phyloP scores from a whole-genome alignment of 805 yeast species.

The Cephaloascus fragrans region DNA sequence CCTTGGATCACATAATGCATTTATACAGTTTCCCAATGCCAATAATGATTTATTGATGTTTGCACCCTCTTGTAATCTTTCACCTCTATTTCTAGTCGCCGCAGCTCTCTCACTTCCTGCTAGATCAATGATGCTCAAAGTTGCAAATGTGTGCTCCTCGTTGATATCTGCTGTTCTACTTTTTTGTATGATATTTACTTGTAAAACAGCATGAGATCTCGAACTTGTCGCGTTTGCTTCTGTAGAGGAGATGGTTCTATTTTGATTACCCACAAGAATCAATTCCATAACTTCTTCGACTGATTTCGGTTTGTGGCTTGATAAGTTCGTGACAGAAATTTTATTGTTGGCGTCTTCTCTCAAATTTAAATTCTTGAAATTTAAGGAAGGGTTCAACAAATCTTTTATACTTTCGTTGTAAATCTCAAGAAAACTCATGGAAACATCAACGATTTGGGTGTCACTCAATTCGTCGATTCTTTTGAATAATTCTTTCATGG shows the following conservation, averaged over 20 bases:
- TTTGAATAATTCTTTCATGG: slow-evolving; percentile 67
- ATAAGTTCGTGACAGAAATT: slow-evolving; percentile 64
- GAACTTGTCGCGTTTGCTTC: slow-evolving; percentile 88
- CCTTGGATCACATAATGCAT: slow-evolving; percentile 74
- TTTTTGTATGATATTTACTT: slow-evolving; percentile 58
- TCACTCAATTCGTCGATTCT: slow-evolving; percentile 48
- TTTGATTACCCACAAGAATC: slow-evolving; percentile 59
- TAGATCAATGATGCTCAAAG: slow-evolving; percentile 78
- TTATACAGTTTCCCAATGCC: slow-evolving; percentile 90
- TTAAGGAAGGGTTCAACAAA: slow-evolving; percentile 49
- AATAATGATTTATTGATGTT: slow-evolving; percentile 81
- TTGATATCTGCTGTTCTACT: slow-evolving; percentile 51
- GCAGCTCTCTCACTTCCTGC: slow-evolving; percentile 96
- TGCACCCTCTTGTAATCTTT: slow-evolving; percentile 81
- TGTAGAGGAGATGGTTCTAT: slow-evolving; percentile 79
- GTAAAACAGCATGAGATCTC: slow-evolving; percentile 89
- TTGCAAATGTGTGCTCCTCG: slow-evolving; percentile 67
- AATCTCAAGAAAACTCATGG: slow-evolving; percentile 73
- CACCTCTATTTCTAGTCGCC: slow-evolving; percentile 78
- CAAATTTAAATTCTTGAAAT: slow-evolving; percentile 38
- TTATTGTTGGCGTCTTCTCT: slow-evolving; percentile 62
- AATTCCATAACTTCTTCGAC: slow-evolving; percentile 75
- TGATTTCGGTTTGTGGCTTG: slow-evolving; percentile 47
- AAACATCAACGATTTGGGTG: slow-evolving; percentile 46
- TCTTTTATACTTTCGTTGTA: slow-evolving; percentile 88